These are phyloP conservation scores for Nicotiana benthamiana DNA, from an alignment of 257 asterid genomes.

Conservation along the genomic window DNA sequence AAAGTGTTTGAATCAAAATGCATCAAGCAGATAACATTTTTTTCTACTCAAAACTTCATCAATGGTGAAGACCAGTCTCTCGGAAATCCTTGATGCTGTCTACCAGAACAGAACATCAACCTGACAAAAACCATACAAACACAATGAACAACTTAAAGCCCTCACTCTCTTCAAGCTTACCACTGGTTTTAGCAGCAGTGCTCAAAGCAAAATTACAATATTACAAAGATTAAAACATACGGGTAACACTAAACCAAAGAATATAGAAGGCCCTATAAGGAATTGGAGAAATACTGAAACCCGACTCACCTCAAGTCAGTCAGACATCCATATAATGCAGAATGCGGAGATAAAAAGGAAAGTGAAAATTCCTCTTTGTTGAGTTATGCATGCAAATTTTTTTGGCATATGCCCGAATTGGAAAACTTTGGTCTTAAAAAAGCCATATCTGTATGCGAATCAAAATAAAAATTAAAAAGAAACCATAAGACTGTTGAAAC, in stretches of 20 bases:
- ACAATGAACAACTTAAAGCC: not conserved
- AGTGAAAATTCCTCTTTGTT: not conserved
- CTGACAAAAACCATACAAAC: constrained; percentile 1
- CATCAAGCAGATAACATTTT: not conserved
- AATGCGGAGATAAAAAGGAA: not conserved
- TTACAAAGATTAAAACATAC: not conserved
- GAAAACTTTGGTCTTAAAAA: not conserved
- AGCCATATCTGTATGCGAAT: not conserved
- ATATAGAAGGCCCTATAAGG: not conserved
- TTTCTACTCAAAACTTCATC: not conserved
- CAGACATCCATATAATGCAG: not conserved
- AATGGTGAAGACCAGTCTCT: not conserved
- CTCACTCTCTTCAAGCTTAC: not conserved
- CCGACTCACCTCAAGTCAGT: not conserved
- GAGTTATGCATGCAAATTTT: not conserved
- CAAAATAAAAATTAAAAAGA: not conserved
- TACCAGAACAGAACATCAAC: not conserved
- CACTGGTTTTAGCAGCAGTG: not conserved
- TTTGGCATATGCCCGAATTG: not conserved
- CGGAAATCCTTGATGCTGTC: not conserved
- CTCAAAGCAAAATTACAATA: not conserved
- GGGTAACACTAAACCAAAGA: not conserved
- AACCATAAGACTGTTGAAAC: not conserved
- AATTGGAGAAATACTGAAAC: not conserved
- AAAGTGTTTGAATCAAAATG: not conserved